Evolutionary conservation across 2,329 filamentous ascomycete genomes (phyloP), one percentile per base, ranked within the genome.

Genomic region (Alternaria viburni): DNA sequence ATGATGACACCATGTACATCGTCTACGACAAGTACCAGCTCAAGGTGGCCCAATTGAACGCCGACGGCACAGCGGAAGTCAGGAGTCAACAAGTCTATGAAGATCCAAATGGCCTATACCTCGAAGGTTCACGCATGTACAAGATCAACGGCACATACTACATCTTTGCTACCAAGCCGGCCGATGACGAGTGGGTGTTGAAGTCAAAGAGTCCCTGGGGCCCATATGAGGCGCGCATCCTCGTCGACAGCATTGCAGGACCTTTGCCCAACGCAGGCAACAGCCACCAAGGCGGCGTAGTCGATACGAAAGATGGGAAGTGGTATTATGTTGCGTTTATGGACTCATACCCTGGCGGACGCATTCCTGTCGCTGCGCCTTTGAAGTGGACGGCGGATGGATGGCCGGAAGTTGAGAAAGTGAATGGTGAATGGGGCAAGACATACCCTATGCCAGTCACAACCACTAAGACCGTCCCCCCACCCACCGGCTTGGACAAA

Each of bases 311-410:
- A 0, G 72, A 81, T 12, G 85, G 85, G 0, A 77, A 85, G 12
- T 89, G 87, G 87, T 88, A 87, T 70, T 89, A 86, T 66, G 84
- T 88, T 74, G 83, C 85, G 0, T 89, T 89, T 71, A 78, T 83
- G 5, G 84, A 85, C 71, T 80, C 83, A 0, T 89, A 87, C 62
- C 87, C 88, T 0, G 83, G 81, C 5, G 88, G 87, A 0, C 82
- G 87, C 21, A 82, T 88, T 11, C 88, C 88, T 0, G 85, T 88
- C 2, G 76, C 88, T 4, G 87, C 87, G 0, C 87, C 87, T 0
- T 71, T 89, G 2, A 82, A 74, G 0, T 89, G 84, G 83, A 81
- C 79, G 3, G 60, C 62, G 0, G 85, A 89, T 52, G 86, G 86
- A 1, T 89, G 81, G 71, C 87, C 87, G 0, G 57, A 70, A 7